phyloP scores from a whole-genome alignment of 305 asterid genomes.

The Fraxinus velutina region DNA sequence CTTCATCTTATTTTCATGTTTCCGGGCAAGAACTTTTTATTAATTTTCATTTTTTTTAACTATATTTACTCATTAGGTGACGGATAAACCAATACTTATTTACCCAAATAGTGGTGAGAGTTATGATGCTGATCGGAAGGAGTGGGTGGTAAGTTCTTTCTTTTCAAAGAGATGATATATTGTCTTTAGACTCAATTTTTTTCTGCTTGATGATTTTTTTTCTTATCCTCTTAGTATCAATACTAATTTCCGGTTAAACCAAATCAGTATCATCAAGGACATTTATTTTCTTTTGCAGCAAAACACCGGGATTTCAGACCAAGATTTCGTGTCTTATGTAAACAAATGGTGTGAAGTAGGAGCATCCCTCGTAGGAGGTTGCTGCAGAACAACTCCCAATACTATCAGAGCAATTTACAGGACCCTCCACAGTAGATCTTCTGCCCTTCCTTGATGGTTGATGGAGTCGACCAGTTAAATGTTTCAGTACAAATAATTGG shows the following conservation, averaged over 20 bases:
- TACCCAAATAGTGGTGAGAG: slow-evolving; percentile 95
- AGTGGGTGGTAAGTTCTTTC: slow-evolving; percentile 74
- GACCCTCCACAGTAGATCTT: slow-evolving; percentile 38
- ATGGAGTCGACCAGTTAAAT: background rate
- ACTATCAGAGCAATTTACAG: slow-evolving; percentile 56
- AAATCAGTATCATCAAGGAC: background rate
- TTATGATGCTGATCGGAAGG: slow-evolving; percentile 63
- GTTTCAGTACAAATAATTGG: background rate
- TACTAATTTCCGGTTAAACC: background rate
- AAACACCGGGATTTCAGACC: slow-evolving; percentile 70
- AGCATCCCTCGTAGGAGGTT: slow-evolving; percentile 88
- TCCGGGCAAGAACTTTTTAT: background rate
- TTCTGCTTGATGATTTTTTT: background rate
- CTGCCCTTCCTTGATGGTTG: slow-evolving; percentile 16
- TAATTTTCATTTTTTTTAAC: slow-evolving; percentile 4
- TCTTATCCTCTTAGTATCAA: background rate
- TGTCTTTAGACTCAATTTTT: background rate
- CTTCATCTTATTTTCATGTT: background rate
- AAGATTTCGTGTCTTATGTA: slow-evolving; percentile 68
- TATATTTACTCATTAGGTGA: slow-evolving; percentile 41
- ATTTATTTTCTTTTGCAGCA: slow-evolving; percentile 43
- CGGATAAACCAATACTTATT: slow-evolving; percentile 71
- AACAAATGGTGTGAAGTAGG: slow-evolving; percentile 85
- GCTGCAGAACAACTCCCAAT: slow-evolving; percentile 86
- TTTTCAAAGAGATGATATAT: background rate